Percentiles rank a stretch among this genome's conserved stretches.
Evolutionary conservation across 805 yeast species (phyloP).

Genomic region (Kodamaea nitidulidarum): DNA sequence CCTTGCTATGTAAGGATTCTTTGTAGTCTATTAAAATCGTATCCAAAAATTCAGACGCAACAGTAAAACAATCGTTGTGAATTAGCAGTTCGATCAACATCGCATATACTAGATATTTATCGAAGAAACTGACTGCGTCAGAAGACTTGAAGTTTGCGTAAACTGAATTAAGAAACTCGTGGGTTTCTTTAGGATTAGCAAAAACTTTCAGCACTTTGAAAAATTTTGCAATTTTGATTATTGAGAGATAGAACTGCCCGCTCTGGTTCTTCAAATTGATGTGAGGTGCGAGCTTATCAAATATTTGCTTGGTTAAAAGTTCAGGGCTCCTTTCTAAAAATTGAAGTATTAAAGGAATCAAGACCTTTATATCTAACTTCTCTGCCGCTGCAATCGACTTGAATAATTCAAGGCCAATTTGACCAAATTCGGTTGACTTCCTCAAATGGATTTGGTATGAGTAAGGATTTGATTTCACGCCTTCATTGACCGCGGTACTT

Average conservation of each 20-base stretch:
- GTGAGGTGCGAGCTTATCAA: slow-evolving; percentile 14
- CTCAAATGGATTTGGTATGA: slow-evolving; percentile 8
- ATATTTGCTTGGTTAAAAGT: slow-evolving; percentile 19
- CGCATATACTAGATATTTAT: slow-evolving; percentile 42
- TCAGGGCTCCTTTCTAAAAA: slow-evolving; percentile 26
- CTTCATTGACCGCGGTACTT: slow-evolving; percentile 19
- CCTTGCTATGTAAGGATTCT: slow-evolving; percentile 16
- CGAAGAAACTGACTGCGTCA: slow-evolving; percentile 15
- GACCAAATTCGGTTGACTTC: slow-evolving; percentile 43
- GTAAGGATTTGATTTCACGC: slow-evolving; percentile 4
- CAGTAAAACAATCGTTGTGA: slow-evolving; percentile 43
- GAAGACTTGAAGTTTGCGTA: slow-evolving; percentile 32
- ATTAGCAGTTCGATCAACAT: slow-evolving; percentile 49
- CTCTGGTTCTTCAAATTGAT: slow-evolving; percentile 30
- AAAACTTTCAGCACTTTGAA: slow-evolving; percentile 18
- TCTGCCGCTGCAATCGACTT: slow-evolving; percentile 41
- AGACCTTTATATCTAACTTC: slow-evolving; percentile 26
- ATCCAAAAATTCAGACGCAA: slow-evolving; percentile 58
- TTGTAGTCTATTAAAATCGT: slow-evolving; percentile 45
- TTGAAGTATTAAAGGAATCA: slow-evolving; percentile 35
- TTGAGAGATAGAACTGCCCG: slow-evolving; percentile 18
- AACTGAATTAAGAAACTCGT: slow-evolving; percentile 24
- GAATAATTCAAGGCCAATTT: slow-evolving; percentile 43
- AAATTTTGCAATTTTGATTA: slow-evolving; percentile 30
- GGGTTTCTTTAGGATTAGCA: slow-evolving; percentile 16